Conservation (phyloP, 108 stramenopile species). For the Aurantiochytrium sp. region DNA sequence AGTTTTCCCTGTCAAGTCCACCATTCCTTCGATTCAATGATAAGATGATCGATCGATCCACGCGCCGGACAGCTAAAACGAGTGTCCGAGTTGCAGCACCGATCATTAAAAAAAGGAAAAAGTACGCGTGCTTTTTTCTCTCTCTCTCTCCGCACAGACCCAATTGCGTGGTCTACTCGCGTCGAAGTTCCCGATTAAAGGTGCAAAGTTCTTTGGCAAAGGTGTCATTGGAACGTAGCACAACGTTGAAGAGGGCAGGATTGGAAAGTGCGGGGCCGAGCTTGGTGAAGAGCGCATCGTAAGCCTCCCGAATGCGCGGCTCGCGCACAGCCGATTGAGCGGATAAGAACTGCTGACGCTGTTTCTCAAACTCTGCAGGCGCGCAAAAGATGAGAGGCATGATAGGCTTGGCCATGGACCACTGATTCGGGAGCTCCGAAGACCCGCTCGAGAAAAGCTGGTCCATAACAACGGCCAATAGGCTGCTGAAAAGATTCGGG, state of each 20-base stretch:
- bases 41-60: no score
- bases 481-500: conserved; percentile 11
- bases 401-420: conserved; percentile 4
- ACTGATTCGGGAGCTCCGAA: background rate
- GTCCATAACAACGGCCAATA: background rate
- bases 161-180: background rate
- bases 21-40: no score
- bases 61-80: no score
- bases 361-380: background rate
- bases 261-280: conserved; percentile 1
- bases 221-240: background rate
- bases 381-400: conserved; percentile 19
- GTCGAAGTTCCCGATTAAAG: background rate
- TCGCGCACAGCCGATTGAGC: background rate
- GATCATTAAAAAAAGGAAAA: no score
- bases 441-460: background rate
- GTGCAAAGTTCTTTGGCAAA: background rate
- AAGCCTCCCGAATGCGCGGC: background rate
- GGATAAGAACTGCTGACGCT: background rate
- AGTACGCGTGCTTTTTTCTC: no score
- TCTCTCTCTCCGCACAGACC: no score
- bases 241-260: background rate
- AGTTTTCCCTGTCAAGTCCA: no score
- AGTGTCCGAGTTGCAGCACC: no score
- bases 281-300: background rate